Percentiles rank a stretch among this genome's conserved stretches.
Evolutionary conservation across 495 filamentous ascomycete genomes (phyloP).

Genomic region (Tuber indicum): DNA sequence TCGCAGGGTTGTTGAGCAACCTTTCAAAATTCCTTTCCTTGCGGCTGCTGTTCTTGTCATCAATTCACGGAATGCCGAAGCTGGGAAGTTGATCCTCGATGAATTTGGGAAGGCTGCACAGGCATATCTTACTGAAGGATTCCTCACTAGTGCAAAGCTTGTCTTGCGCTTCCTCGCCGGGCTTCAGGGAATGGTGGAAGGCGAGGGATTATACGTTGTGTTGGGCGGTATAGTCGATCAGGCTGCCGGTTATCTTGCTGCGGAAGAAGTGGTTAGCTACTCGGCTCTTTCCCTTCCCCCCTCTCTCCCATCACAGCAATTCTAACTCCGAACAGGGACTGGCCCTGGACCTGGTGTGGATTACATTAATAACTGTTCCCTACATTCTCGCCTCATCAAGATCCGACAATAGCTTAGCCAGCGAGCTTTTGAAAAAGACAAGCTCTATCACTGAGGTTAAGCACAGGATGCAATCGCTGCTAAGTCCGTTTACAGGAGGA

Average conservation of each 20-base stretch:
- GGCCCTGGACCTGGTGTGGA: conserved; percentile 88
- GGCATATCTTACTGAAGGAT: conserved; percentile 57
- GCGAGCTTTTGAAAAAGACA: conserved; percentile 78
- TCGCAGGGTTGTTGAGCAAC: conserved; percentile 66
- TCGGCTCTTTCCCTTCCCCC: neutral
- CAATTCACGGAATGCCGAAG: conserved; percentile 57
- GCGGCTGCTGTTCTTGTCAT: conserved; percentile 69
- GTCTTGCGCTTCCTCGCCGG: conserved; percentile 78
- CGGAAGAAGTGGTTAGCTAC: conserved; percentile 35
- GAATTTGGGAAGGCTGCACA: conserved; percentile 61
- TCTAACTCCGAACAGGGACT: conserved; percentile 44
- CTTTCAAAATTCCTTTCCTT: conserved; percentile 90
- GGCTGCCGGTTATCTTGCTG: conserved; percentile 11
- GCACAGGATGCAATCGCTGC: conserved; percentile 70
- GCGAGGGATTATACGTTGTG: conserved; percentile 76
- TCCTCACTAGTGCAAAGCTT: conserved; percentile 88
- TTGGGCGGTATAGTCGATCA: conserved; percentile 70
- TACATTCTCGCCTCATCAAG: conserved; percentile 74
- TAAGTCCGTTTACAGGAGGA: conserved; percentile 67
- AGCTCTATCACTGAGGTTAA: conserved; percentile 45
- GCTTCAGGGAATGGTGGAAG: conserved; percentile 69
- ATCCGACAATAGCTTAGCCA: conserved; percentile 59
- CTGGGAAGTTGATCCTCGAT: conserved; percentile 56
- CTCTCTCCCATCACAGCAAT: neutral
- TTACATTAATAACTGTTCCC: conserved; percentile 86